Conservation (phyloP, 2,329 filamentous ascomycete genomes). For the Helicocarpus griseus region DNA sequence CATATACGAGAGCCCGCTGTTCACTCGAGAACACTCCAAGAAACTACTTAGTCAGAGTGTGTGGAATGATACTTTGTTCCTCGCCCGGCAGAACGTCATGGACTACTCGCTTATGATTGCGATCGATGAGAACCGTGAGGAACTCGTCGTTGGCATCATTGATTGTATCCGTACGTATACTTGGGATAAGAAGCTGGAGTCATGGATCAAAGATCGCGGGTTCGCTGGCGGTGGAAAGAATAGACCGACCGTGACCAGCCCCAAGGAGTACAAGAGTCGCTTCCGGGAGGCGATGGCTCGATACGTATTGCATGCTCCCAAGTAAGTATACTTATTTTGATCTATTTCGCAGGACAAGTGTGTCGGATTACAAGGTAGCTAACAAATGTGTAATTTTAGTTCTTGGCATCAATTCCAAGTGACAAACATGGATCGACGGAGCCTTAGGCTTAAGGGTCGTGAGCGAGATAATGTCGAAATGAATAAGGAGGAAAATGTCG, state of each 20-base stretch:
- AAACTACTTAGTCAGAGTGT: slow-evolving; percentile 84
- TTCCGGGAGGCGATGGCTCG: slow-evolving; percentile 96
- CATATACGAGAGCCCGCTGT: slow-evolving; percentile 93
- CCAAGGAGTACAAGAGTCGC: slow-evolving; percentile 92
- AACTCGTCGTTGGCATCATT: slow-evolving; percentile 94
- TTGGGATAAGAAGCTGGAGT: slow-evolving; percentile 99
- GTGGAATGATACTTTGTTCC: slow-evolving; percentile 94
- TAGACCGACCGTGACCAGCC: slow-evolving; percentile 88
- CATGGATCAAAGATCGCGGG: slow-evolving; percentile 96
- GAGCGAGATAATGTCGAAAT: slow-evolving; percentile 5
- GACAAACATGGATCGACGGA: slow-evolving; percentile 3
- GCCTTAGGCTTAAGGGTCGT: not conserved
- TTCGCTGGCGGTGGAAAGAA: slow-evolving; percentile 70
- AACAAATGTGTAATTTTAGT: slow-evolving; percentile 3
- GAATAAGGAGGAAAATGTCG: not conserved
- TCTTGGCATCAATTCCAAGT: slow-evolving; percentile 14
- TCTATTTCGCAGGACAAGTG: not conserved
- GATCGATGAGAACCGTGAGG: slow-evolving; percentile 79
- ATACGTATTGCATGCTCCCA: slow-evolving; percentile 50
- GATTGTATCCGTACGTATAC: slow-evolving; percentile 98
- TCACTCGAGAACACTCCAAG: slow-evolving; percentile 91
- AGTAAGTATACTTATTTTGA: slow-evolving; percentile 22
- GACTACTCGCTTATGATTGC: slow-evolving; percentile 98
- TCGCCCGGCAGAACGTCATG: slow-evolving; percentile 95
- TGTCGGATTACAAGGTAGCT: not conserved